Base-by-base conservation (phyloP, 176 grass and related monocot genomes). In the Ensete ventricosum region DNA sequence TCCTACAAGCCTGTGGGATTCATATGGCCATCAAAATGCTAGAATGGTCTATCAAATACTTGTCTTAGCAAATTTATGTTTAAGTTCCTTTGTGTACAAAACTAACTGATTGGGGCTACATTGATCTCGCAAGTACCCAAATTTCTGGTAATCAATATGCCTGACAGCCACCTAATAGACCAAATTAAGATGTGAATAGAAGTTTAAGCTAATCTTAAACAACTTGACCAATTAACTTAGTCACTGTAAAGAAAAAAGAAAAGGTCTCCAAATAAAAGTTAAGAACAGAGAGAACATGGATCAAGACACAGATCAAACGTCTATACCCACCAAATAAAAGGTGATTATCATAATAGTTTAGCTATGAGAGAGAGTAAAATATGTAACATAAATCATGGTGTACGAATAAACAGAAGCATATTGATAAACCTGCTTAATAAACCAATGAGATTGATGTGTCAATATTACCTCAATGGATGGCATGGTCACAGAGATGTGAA, bases 401-500 rank as follows among this genome's bases (percentile, higher is more conserved):
- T 7, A 58, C 5, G 14, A 58, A 23, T 13, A 23, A 24, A 49
- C 24, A 68, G 26, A 22, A 69, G 13, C 21, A n/a, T n/a, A n/a
- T n/a, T n/a, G 24, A 27, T 54, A 74, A 14, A 34, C 48, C 49
- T 21, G 11, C 26, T 1, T 62, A 64, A 54, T 24, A 55, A 73
- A 82, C 34, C 4, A 43, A 43, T 43, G 34, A 43, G 34, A 43
- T 6, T 43, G 27, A 59, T 55, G 16, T 52, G 67, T 54, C 52
- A 79, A 22, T 60, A 69, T 74, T 60, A 96, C 92, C 88, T 96
- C 88, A 68, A 89, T 89, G 60, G 86, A 96, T 20, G 92, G 89
- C 88, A 91, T 91, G 72, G 88, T 89, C 62, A 96, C 89, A 60
- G 84, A 96, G 26, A 96, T 29, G 43, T 96, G 84, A 77, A 96